Base-by-base conservation (phyloP, 176 grass and related monocot species). In the Musa itinerans region DNA sequence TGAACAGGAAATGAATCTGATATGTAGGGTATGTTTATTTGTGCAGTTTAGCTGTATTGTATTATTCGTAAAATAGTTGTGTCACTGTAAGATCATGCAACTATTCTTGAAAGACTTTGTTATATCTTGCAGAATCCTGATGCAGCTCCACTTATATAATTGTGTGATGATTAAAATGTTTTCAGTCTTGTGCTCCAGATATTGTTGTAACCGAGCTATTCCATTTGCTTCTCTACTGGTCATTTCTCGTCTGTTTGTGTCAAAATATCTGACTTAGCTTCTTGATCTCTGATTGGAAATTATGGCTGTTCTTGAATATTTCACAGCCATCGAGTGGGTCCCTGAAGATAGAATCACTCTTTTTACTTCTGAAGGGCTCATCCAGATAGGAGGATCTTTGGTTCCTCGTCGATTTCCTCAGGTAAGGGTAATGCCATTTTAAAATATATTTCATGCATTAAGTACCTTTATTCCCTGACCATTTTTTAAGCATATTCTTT, bases 361-460 rank as follows among this genome's bases (percentile, higher is more conserved):
- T 74, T 93, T 98, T 82, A 98, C 95, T 76, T 82, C 95, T 29
- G 90, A 98, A 76, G 90, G 95, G 15, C 86, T 98, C 7, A 26
- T 98, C 80, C 95, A 98, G 76, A 91, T 98, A 19, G 95, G 88
- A 19, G 95, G 90, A 14, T 91, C 86, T 65, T 68, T 98, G 66
- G 84, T 93, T 69, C 88, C 95, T 71, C 84, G 78, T 14, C 72
- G 84, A 68, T 80, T 98, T 80, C 50, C 65, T 59, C 62, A 82
- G 62, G 80, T 83, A 14, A 82, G 91, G 81, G 95, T 98, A 85
- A 17, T 62, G 57, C 2, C 1, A 62, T 15, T 62, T 17, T 6
- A 62, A n/a, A 15, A 17, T 21, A 7, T 8, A 15, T 19, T 62
- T 17, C 57, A 62, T 62, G 57, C 20, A 2, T 21, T 6, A 19